These are phyloP conservation scores for Debaryomycetaceae sp. DNA, from an alignment of 1,139 yeast species.

Conservation along the genomic window DNA sequence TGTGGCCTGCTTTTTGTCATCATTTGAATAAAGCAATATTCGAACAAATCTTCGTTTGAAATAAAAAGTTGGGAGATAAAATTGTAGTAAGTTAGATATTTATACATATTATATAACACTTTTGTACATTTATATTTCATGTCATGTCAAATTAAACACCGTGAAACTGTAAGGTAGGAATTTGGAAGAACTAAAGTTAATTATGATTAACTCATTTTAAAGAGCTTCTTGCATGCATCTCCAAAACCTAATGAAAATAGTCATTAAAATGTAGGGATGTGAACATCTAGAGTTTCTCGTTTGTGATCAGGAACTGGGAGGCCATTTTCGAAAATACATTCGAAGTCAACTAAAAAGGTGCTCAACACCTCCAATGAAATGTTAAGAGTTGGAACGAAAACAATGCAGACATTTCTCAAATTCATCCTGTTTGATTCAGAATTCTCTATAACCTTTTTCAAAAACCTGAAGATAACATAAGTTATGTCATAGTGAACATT, in stretches of 20 bases:
- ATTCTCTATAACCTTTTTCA: conserved; percentile 63
- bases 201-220: too few relatives aligned
- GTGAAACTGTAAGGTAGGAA: background rate
- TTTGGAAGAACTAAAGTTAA: background rate
- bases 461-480: conserved; percentile 62
- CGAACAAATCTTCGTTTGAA: too few relatives aligned
- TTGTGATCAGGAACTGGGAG: conserved; percentile 38
- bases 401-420: conserved; percentile 72
- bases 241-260: background rate
- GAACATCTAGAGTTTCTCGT: conserved; percentile 40
- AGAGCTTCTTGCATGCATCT: too few relatives aligned
- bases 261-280: conserved; percentile 38
- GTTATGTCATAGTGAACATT: conserved; percentile 57
- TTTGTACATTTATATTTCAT: background rate
- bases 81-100: background rate
- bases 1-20: too few relatives aligned
- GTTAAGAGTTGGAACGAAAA: conserved; percentile 80
- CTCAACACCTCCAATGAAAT: conserved; percentile 64
- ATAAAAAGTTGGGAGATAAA: too few relatives aligned
- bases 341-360: conserved; percentile 62
- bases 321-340: conserved; percentile 57
- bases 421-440: conserved; percentile 79
- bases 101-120: background rate
- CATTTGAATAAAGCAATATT: too few relatives aligned
- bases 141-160: background rate